Evolutionary conservation across 2,329 filamentous ascomycete genomes (phyloP), one percentile per base, ranked within the genome.

Genomic region (Arthrobotrys sinensis): DNA sequence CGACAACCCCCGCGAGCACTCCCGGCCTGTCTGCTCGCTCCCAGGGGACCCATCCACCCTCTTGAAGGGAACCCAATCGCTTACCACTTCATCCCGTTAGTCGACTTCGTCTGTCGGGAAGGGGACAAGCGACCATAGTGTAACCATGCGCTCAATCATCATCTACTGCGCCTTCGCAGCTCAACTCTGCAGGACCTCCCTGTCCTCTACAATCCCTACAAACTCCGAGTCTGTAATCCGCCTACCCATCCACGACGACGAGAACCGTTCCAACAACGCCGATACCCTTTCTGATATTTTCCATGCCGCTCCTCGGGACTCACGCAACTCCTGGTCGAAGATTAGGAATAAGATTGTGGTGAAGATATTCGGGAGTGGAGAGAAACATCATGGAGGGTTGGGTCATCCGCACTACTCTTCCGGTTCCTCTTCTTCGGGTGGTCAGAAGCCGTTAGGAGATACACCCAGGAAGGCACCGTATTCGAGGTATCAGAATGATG

Each of bases 401-500:
- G 77, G 80, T 80, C 68, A 82, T 80, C 76, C 79, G 79, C 77
- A 82, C 40, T 67, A 77, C 50, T 60, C 80, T 12, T 72, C 71
- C 45, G 38, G 36, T 3, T 57, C 71, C 46, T 57, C 80, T 3
- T 55, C 75, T 38, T 46, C 53, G 19, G 53, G 53, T 60, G 53
- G 0, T 24, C 79, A 80, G 16, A 81, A 76, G 28, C 67, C 80
- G 21, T 43, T 78, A 8, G 53, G 52, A n/a, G 68, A 71, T 53
- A 28, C 64, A 71, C 40, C 72, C 70, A 12, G 12, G 1, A 38
- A 64, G 63, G 65, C 12, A 19, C 67, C 57, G 7, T 77, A 81
- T 36, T 80, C 79, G 14, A 80, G 86, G 80, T 97, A 97, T 83
- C 89, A 90, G 79, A 89, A 91, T 79, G 91, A 97, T 84, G 88